A percentile compares a stretch with the other conserved stretches of the same genome.
phyloP scores from a whole-genome alignment of 768 basidiomycete genomes.

The Suillus brevipes region DNA sequence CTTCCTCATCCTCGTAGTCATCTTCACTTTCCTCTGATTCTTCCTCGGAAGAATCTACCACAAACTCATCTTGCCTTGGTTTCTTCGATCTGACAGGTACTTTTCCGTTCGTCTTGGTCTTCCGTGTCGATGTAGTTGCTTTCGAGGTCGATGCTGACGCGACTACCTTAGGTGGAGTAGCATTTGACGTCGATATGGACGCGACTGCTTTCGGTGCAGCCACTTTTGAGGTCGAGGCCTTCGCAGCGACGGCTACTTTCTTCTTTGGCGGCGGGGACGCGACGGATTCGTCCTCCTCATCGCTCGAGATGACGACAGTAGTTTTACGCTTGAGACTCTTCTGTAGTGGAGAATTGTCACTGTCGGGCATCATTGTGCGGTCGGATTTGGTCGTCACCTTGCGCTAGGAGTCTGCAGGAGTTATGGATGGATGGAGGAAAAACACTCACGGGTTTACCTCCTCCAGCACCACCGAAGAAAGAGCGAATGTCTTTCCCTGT shows the following conservation, averaged over 20 bases:
- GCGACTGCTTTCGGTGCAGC: background rate
- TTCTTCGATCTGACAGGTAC: conserved; percentile 7
- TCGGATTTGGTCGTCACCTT: conserved; percentile 14
- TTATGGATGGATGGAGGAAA: background rate
- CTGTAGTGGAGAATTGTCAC: conserved; percentile 23
- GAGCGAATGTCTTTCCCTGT: conserved; percentile 34
- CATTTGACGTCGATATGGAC: background rate
- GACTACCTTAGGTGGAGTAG: background rate
- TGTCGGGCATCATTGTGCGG: conserved; percentile 23
- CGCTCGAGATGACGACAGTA: conserved; percentile 32
- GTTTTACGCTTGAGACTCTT: conserved; percentile 35
- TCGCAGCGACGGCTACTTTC: conserved; percentile 32
- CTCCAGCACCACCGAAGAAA: conserved; percentile 35
- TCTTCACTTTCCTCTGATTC: conserved; percentile 23
- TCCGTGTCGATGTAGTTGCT: background rate
- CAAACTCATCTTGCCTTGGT: conserved; percentile 33
- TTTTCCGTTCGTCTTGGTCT: conserved; percentile 2
- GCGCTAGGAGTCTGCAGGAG: conserved; percentile 2
- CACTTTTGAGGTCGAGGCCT: conserved; percentile 1
- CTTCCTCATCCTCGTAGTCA: conserved; percentile 17
- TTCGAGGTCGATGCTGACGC: background rate
- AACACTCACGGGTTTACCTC: background rate
- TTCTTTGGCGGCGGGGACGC: conserved; percentile 40
- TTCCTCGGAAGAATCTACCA: conserved; percentile 31
- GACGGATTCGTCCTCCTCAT: conserved; percentile 40